These are phyloP conservation scores for Sporobolomyces pararoseus DNA, from an alignment of 768 basidiomycete genomes.

Conservation along the genomic window DNA sequence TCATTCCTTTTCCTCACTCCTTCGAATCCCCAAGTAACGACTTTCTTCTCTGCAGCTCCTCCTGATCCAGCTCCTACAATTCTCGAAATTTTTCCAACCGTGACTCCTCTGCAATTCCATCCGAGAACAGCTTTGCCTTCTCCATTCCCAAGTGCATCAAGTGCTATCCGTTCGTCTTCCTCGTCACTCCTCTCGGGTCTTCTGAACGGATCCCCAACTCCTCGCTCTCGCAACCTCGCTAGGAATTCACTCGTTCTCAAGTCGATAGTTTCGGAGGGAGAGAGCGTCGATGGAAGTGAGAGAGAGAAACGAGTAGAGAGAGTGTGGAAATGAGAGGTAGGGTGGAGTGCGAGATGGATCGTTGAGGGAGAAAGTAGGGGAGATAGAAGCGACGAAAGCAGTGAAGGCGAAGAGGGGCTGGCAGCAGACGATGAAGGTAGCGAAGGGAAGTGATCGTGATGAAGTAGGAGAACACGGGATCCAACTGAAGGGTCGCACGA, in stretches of 20 bases:
- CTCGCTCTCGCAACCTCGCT: neutral
- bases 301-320: constrained; percentile 62
- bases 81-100: constrained; percentile 16
- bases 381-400: constrained; percentile 60
- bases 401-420: constrained; percentile 48
- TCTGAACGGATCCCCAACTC: constrained; percentile 29
- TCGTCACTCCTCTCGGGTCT: constrained; percentile 9
- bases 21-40: constrained; percentile 47
- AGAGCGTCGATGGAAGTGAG: constrained; percentile 30
- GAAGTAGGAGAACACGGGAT: constrained; percentile 27
- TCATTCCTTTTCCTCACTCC: constrained; percentile 40
- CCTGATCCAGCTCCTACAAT: neutral
- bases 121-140: neutral
- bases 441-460: constrained; percentile 58
- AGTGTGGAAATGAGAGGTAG: constrained; percentile 64
- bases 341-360: constrained; percentile 64
- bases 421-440: constrained; percentile 59
- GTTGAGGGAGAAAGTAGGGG: constrained; percentile 65
- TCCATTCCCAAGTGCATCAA: constrained; percentile 5
- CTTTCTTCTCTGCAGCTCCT: constrained; percentile 11
- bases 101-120: neutral
- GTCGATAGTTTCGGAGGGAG: neutral
- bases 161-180: constrained; percentile 28
- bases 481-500: constrained; percentile 4
- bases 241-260: constrained; percentile 25